Evolutionary conservation across 108 stramenopile species (phyloP).

Genomic region (Cyclostephanos tholiformis): DNA sequence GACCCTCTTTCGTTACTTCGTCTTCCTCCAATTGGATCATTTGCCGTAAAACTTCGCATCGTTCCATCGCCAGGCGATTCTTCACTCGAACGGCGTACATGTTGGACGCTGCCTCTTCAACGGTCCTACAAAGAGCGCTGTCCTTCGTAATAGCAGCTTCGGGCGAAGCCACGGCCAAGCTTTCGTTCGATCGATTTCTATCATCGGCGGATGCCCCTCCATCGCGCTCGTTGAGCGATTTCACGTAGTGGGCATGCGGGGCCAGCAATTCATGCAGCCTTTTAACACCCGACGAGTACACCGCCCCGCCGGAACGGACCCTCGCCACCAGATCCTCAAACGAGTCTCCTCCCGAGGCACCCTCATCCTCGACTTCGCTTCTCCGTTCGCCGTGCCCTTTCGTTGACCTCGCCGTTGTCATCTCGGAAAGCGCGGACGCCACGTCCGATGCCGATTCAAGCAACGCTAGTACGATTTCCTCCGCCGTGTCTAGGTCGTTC

Average conservation of each 20-base stretch:
- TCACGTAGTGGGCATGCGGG: conserved; percentile 36
- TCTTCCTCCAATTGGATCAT: conserved; percentile 49
- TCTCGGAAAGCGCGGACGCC: conserved; percentile 27
- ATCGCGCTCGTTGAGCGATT: conserved; percentile 27
- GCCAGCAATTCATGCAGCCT: conserved; percentile 42
- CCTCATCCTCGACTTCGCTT: background rate
- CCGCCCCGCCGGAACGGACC: conserved; percentile 33
- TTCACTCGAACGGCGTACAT: conserved; percentile 51
- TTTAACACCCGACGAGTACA: conserved; percentile 39
- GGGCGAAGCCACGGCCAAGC: background rate
- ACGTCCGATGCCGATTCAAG: conserved; percentile 28
- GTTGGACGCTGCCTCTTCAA: conserved; percentile 39
- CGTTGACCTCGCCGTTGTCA: conserved; percentile 28
- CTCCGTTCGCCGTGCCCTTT: background rate
- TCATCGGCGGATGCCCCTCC: background rate
- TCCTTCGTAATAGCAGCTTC: background rate
- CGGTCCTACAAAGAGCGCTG: conserved; percentile 8
- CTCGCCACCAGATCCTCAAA: conserved; percentile 32
- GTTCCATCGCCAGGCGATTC: conserved; percentile 39
- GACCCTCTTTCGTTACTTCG: conserved; percentile 2
- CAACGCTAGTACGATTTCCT: conserved; percentile 37
- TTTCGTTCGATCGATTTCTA: background rate
- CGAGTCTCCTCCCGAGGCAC: background rate
- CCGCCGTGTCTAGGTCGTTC: conserved; percentile 37
- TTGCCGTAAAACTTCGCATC: conserved; percentile 45